Evolutionary conservation across 306 rosid species (phyloP).

Genomic region (Coriaria nepalensis): DNA sequence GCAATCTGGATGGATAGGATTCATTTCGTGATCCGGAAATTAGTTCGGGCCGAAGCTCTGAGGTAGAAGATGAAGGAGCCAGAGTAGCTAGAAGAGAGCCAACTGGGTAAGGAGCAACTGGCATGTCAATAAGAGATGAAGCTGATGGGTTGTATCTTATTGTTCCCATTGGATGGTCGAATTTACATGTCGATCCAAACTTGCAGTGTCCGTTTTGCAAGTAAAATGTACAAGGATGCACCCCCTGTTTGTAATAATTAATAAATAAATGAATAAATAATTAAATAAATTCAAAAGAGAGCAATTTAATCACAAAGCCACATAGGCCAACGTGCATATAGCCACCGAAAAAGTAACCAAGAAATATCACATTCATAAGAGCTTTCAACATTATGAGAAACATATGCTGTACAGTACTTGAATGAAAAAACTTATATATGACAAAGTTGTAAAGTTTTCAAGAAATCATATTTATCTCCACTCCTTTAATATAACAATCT

Average conservation of each 20-base stretch:
- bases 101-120: conserved; percentile 66
- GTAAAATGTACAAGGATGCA: conserved; percentile 32
- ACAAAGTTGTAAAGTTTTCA: no score
- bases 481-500: no score
- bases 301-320: no score
- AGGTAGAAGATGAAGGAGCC: conserved; percentile 47
- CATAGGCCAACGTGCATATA: no score
- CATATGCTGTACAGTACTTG: no score
- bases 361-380: no score
- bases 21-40: conserved; percentile 36
- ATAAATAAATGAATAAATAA: not conserved
- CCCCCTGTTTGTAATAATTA: conserved; percentile 25
- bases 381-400: no score
- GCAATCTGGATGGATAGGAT: conserved; percentile 38
- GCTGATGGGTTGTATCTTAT: conserved; percentile 2
- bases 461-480: no score
- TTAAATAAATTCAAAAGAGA: not conserved
- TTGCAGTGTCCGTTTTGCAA: conserved; percentile 62
- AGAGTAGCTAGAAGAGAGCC: conserved; percentile 58
- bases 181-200: conserved; percentile 74
- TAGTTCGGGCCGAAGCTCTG: conserved; percentile 45
- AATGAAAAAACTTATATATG: no score
- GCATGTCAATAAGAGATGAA: conserved; percentile 23
- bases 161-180: conserved; percentile 63
- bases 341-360: no score